phyloP scores from a whole-genome alignment of 371 early-diverging fungal genomes.

The Mortierella sp. region DNA sequence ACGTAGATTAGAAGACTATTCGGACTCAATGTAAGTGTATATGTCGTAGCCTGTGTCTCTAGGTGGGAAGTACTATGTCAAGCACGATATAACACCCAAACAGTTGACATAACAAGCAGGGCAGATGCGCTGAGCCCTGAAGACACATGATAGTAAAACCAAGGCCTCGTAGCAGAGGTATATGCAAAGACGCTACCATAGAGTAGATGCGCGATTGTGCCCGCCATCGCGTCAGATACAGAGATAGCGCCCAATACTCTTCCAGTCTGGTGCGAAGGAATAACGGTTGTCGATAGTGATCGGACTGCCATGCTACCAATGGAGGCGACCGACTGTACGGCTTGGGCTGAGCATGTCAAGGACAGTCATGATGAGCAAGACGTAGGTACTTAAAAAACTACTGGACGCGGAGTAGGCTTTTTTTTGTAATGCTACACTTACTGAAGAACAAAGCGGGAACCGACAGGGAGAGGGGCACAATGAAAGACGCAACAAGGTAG shows the following conservation, averaged over 20 bases:
- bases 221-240: slow-evolving; percentile 5
- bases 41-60: too few species aligned
- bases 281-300: slow-evolving; percentile 10
- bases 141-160: slow-evolving; percentile 13
- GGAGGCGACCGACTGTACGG: background rate
- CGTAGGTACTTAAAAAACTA: too few species aligned
- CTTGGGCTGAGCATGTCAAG: too few species aligned
- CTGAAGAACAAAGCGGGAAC: slow-evolving; percentile 14
- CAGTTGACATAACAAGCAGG: background rate
- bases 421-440: slow-evolving; percentile 1
- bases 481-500: background rate
- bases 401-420: too few species aligned
- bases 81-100: slow-evolving; percentile 11
- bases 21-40: too few species aligned
- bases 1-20: too few species aligned
- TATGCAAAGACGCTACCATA: slow-evolving; percentile 16
- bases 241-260: slow-evolving; percentile 10
- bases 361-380: too few species aligned
- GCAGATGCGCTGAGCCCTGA: background rate
- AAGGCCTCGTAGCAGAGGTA: slow-evolving; percentile 18
- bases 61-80: too few species aligned
- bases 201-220: background rate
- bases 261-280: slow-evolving; percentile 9
- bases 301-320: background rate
- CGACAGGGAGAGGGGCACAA: slow-evolving; percentile 7